Base-by-base conservation (phyloP, 176 grass and related monocot genomes). In the Secale cereale region DNA sequence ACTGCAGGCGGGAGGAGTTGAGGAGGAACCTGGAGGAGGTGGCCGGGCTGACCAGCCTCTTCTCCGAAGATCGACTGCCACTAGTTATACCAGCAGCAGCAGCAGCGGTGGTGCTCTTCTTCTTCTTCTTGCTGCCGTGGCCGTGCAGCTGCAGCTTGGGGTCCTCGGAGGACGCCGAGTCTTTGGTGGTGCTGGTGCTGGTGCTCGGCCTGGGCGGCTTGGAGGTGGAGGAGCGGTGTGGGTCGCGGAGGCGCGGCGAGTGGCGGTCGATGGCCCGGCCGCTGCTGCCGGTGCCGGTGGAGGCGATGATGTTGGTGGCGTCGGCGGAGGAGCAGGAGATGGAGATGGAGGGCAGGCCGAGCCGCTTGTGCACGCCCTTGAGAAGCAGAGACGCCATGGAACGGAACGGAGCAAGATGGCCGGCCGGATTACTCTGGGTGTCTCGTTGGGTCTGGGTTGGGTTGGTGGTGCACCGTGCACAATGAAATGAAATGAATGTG, bases 11-110 rank as follows among this genome's bases (percentile, higher is more conserved):
- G 3, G 96, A 93, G 25, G 96, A 98, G 68, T 90, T 90, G 79
- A 95, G 93, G 43, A 98, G 91, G 83, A 93, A 92, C 82, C 91
- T 85, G 19, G 93, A 95, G 0, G 95, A 98, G 14, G 79, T 82
- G 3, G 69, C 87, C 10, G 92, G 93, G 81, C 91, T 95, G 10
- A 65, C 50, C 3, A 86, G 83, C 30, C 46, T 50, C 72, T 77
- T 73, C 60, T 67, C 28, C 0, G 59, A 29, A 65, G 60, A 22
- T 7, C 16, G 45, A 2, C 22, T 15, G 4, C 13, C 4, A 5
- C 43, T 12, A 37, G 7, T 37, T 1, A 37, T 37, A 0, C 30
- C 30, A n/a, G 13, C 9, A 41, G 39, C 15, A 40, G 20, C 20
- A 70, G 2, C 37, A 14, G 37, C 20, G 0, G 23, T 50, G 12